A percentile compares a stretch with the other conserved stretches of the same genome.
Conservation (phyloP, 2,329 filamentous ascomycete genomes). For the Zymoseptoria tritici region DNA sequence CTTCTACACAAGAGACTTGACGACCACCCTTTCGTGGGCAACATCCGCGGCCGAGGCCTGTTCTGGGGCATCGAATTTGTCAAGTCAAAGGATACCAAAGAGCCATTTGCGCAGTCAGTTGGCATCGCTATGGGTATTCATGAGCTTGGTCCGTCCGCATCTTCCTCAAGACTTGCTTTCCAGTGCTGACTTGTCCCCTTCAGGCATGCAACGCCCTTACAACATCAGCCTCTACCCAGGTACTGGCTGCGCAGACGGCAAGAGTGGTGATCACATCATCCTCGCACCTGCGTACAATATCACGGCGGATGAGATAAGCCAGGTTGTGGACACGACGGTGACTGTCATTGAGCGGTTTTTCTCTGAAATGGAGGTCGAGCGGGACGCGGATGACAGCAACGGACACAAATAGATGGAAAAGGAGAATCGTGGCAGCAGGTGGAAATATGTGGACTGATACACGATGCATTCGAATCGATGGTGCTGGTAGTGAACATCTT, state of each 20-base stretch:
- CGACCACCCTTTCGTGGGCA: constrained; percentile 46
- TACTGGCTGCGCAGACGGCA: constrained; percentile 51
- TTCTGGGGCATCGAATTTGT: constrained; percentile 57
- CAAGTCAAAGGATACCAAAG: constrained; percentile 46
- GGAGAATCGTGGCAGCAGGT: not conserved
- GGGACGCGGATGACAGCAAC: not conserved
- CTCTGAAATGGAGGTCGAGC: not conserved
- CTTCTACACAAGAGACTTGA: constrained; percentile 40
- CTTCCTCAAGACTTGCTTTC: not conserved
- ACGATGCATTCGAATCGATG: too few relatives aligned
- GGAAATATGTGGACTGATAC: too few relatives aligned
- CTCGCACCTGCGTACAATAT: constrained; percentile 63
- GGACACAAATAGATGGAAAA: not conserved
- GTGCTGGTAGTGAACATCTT: too few relatives aligned
- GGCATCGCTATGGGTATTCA: constrained; percentile 45
- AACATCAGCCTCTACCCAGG: constrained; percentile 58
- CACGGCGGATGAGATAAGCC: constrained; percentile 48
- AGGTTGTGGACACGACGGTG: constrained; percentile 46
- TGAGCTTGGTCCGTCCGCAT: constrained; percentile 38
- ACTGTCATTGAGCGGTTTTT: constrained; percentile 48
- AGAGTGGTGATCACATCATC: constrained; percentile 61
- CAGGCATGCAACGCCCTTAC: constrained; percentile 37
- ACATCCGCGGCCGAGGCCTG: constrained; percentile 54
- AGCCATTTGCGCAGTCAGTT: constrained; percentile 43
- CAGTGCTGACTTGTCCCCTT: constrained; percentile 1